These are phyloP conservation scores for Ocimum tenuiflorum DNA, from an alignment of 257 asterid species.

Conservation along the genomic window DNA sequence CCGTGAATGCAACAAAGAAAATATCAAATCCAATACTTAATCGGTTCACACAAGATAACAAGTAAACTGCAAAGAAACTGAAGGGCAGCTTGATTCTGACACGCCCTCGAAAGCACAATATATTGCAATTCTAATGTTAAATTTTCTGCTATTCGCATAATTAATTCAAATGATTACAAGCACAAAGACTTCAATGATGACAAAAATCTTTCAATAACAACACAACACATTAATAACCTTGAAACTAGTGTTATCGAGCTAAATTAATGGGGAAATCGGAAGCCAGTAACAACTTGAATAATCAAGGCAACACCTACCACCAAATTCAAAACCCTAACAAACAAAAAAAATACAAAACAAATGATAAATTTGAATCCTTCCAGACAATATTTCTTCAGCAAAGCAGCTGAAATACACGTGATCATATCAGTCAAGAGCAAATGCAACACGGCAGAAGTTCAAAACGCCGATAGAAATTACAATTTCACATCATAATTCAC, in stretches of 20 bases:
- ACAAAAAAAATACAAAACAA: constrained; percentile 3
- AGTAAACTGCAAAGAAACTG: not conserved
- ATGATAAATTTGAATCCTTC: constrained; percentile 1
- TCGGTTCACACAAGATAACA: not conserved
- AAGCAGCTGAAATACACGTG: constrained; percentile 1
- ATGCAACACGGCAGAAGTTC: not conserved
- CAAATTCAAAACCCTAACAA: constrained; percentile 5
- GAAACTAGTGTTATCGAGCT: too few species aligned
- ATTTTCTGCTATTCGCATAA: not conserved
- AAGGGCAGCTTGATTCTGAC: not conserved
- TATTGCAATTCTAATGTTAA: not conserved
- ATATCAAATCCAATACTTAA: not conserved
- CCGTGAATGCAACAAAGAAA: not conserved
- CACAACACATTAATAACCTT: not conserved
- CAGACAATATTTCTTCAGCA: not conserved
- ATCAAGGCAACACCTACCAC: not conserved
- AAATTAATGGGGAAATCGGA: too few species aligned
- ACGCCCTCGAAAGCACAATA: not conserved
- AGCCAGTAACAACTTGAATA: not conserved
- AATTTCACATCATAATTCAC: not conserved
- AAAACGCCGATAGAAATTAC: not conserved
- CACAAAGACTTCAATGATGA: not conserved
- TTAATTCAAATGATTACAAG: not conserved
- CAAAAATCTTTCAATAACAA: not conserved
- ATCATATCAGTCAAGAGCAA: not conserved